Base-by-base conservation (phyloP, 2,329 filamentous ascomycete species). In the Uncinocarpus reesii region DNA sequence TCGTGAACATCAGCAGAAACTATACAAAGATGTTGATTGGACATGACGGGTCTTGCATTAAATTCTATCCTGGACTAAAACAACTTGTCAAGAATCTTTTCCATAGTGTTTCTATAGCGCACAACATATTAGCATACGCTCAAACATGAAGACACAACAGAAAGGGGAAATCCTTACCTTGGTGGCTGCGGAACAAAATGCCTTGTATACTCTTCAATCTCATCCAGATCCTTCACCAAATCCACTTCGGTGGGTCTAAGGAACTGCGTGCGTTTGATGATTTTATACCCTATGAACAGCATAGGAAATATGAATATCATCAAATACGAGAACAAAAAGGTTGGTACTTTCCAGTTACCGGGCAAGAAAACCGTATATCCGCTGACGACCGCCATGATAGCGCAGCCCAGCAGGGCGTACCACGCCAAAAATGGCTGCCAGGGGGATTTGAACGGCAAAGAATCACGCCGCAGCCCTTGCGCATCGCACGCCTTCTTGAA, bases 281-380 rank as follows among this genome's bases (percentile, higher is more conserved):
- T 24, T 63, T 90, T 92, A 80, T 83, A 90, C 4, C 76, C 78
- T 2, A 82, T 35, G 60, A 78, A 89, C 1, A 90, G 66, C 0
- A 80, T 55, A 0, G 83, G 84, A 59, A 85, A 86, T 1, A 87
- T 66, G 4, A 75, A 76, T 43, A 89, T 76, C 74, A 86, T 86
- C 42, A 80, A 79, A 63, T 89, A 89, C 64, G 80, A 83, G 63
- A 87, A 86, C 23, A 90, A 64, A 61, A 90, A 92, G 5, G 76
- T 79, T 5, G 81, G 74, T 0, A 83, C 60, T 51, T 78, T 73
- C 85, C 83, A 90, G 3, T 84, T 87, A 18, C 58, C 65, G 42
- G 63, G 65, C 3, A 84, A 80, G 28, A 87, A 69, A 1, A 88
- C 67, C 47, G 77, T 73, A 65, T 81, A 92, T 72, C 88, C 89